Percentiles rank a stretch among this genome's conserved stretches.
These are phyloP conservation scores for Seiridium cupressi DNA, from an alignment of 2,329 filamentous ascomycete genomes.

Conservation along the genomic window DNA sequence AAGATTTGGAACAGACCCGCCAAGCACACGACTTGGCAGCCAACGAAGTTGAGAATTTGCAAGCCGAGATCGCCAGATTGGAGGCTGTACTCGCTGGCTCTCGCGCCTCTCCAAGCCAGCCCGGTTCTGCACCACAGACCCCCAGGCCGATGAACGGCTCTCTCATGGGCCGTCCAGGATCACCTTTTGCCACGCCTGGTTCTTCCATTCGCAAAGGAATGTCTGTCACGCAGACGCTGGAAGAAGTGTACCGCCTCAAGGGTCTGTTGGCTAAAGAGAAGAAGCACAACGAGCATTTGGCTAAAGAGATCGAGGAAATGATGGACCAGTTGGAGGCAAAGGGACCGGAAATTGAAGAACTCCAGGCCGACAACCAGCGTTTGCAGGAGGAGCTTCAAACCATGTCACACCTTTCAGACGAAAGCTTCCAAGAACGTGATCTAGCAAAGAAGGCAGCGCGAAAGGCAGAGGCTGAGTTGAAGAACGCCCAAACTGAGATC, in stretches of 20 bases:
- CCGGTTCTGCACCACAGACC: conserved; percentile 57
- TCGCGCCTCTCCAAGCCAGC: conserved; percentile 31
- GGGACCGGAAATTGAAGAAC: conserved; percentile 83
- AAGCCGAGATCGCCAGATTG: conserved; percentile 52
- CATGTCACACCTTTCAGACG: conserved; percentile 81
- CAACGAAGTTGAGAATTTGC: conserved; percentile 47
- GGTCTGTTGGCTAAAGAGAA: conserved; percentile 71
- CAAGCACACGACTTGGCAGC: conserved; percentile 45
- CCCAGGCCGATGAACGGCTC: conserved; percentile 57
- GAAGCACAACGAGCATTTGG: conserved; percentile 71
- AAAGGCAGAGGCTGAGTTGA: conserved; percentile 73
- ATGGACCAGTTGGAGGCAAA: conserved; percentile 81
- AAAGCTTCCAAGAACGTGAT: conserved; percentile 79
- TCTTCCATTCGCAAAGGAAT: conserved; percentile 55
- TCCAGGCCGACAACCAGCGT: conserved; percentile 76
- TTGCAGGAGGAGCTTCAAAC: conserved; percentile 79
- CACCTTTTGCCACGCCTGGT: conserved; percentile 57
- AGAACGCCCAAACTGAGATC: conserved; percentile 62
- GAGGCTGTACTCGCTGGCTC: conserved; percentile 43
- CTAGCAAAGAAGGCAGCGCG: conserved; percentile 73
- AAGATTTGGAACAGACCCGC: conserved; percentile 56
- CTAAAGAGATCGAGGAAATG: conserved; percentile 79
- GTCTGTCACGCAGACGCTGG: conserved; percentile 61
- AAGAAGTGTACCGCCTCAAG: conserved; percentile 67
- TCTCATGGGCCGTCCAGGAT: conserved; percentile 49